Conservation (phyloP, 2,329 filamentous ascomycete genomes). For the Penicillium sp. region DNA sequence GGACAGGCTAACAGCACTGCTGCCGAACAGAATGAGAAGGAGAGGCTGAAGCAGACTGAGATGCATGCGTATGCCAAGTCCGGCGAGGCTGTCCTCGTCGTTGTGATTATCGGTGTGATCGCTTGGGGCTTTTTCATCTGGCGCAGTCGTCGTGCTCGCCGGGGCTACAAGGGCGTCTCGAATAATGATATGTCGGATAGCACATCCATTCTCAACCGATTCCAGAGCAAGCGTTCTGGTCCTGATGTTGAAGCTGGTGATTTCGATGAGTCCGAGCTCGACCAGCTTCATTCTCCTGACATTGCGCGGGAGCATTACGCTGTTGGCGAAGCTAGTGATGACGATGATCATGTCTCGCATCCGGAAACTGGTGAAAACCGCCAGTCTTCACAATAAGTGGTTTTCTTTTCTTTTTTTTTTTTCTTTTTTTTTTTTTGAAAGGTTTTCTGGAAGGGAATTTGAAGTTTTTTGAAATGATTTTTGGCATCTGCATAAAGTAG, state of each 20-base stretch:
- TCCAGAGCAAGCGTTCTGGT: slow-evolving; percentile 44
- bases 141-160: slow-evolving; percentile 54
- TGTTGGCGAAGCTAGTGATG: slow-evolving; percentile 49
- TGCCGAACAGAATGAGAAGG: slow-evolving; percentile 65
- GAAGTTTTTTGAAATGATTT: background rate
- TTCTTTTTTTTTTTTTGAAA: background rate
- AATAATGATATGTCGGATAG: slow-evolving; percentile 39
- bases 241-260: slow-evolving; percentile 61
- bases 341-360: slow-evolving; percentile 25
- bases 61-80: slow-evolving; percentile 88
- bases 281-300: slow-evolving; percentile 50
- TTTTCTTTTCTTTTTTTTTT: too few species aligned
- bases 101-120: slow-evolving; percentile 71
- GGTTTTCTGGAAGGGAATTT: background rate
- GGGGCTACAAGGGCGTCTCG: slow-evolving; percentile 44
- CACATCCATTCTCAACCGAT: slow-evolving; percentile 49
- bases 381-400: slow-evolving; percentile 11
- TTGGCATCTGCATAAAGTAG: slow-evolving; percentile 8
- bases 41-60: slow-evolving; percentile 77
- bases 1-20: slow-evolving; percentile 68
- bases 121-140: slow-evolving; percentile 73
- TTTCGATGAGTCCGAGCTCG: slow-evolving; percentile 62
- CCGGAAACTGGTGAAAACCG: background rate
- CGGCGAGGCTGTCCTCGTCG: slow-evolving; percentile 78
- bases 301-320: slow-evolving; percentile 46